Base-by-base conservation (phyloP, 768 basidiomycete species). In the Suillus subalutaceus region DNA sequence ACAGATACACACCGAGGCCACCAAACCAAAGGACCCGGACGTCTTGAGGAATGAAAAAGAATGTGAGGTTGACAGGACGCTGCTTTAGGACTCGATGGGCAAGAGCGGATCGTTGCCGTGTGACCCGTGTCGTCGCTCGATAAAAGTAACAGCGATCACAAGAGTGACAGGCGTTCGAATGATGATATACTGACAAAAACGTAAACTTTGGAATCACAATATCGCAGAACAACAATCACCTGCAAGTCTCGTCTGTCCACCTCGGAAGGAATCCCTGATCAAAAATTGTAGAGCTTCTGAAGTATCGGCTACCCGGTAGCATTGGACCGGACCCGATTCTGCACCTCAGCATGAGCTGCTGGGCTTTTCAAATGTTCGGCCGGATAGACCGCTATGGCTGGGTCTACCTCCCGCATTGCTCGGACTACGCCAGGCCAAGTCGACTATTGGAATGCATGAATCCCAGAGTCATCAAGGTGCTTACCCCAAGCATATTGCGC, bases 141-240 rank as follows among this genome's bases (percentile, higher is more conserved):
- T n/a, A n/a, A n/a, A 92, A 0, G 90, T 89, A 70, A 87, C 86
- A 23, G 93, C 93, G 23, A 90, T 80, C 20, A 96, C 83, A 0
- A 94, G 96, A 4, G 97, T 90, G 16, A 96, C 91, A 23, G 95
- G 88, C 2, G 88, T 88, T 95, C 96, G 98, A 8, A 96, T 81
- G 16, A 96, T 82, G 38, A 99, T 84, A 75, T 93, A 86, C 96
- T 99, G 72, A 5, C 32, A 26, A 69, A 44, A 65, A 55, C n/a
- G 4, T 61, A 63, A 38, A 70, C 50, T 46, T 30, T 56, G 38
- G 7, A 55, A 4, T 12, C 3, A 18, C 44, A 13, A 38, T 23
- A 50, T 0, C 6, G 18, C 41, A 4, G 8, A 35, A 62, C 41
- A 12, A 37, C 55, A 53, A 60, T 63, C 23, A 95, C 96, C 84